Evolutionary conservation across 306 rosid genomes (phyloP).

Genomic region (Clitoria ternatea): DNA sequence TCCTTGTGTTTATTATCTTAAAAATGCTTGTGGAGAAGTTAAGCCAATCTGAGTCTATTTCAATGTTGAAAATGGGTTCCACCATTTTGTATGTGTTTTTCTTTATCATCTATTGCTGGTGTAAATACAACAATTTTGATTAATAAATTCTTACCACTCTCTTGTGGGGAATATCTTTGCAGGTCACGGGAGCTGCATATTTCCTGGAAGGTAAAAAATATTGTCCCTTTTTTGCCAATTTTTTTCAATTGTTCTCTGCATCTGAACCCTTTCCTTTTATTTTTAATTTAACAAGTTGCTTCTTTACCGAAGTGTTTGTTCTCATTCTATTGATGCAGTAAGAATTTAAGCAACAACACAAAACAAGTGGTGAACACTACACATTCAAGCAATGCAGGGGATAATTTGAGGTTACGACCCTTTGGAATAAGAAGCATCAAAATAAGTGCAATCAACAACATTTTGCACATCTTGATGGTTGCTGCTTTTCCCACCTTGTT

Average conservation of each 20-base stretch:
- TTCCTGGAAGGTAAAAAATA: conserved; percentile 75
- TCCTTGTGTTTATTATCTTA: no score
- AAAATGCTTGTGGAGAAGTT: no score
- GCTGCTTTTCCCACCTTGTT: conserved; percentile 35
- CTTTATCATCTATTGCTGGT: neutral
- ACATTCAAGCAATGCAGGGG: conserved; percentile 52
- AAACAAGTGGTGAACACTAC: conserved; percentile 63
- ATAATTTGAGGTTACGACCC: conserved; percentile 35
- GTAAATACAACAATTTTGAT: neutral
- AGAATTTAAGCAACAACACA: conserved; percentile 49
- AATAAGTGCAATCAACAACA: conserved; percentile 36
- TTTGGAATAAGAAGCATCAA: conserved; percentile 34
- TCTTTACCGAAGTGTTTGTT: conserved; percentile 11
- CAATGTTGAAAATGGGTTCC: conserved; percentile 47
- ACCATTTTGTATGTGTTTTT: conserved; percentile 5
- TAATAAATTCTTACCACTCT: neutral
- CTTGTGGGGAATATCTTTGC: conserved; percentile 46
- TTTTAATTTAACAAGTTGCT: neutral
- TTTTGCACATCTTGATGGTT: conserved; percentile 29
- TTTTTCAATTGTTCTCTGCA: neutral
- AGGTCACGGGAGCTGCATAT: conserved; percentile 86
- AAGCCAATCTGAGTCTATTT: no score
- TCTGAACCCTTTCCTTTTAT: neutral
- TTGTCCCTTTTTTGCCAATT: neutral
- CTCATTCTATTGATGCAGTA: conserved; percentile 44